Evolutionary conservation across 169 alveolate species (phyloP).

Genomic region (Eimeria praecox): DNA sequence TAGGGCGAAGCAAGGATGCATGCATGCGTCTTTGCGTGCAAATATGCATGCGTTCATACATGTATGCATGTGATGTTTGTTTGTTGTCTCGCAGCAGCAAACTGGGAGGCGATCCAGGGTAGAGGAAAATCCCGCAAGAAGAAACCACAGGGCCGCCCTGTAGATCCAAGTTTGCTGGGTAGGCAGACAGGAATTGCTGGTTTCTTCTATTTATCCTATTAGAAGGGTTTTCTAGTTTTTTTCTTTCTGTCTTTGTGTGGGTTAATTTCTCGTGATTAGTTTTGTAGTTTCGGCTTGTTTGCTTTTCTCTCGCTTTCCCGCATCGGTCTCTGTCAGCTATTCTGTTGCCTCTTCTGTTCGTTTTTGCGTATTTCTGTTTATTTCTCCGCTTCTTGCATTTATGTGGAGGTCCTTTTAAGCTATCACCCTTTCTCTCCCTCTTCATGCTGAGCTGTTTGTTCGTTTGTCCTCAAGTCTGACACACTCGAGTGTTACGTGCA

Average conservation of each 20-base stretch:
- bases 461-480: no score
- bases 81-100: neutral
- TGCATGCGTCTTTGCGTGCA: neutral
- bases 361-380: neutral
- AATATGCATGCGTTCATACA: neutral
- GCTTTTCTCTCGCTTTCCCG: neutral
- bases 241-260: neutral
- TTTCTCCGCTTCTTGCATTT: neutral
- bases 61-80: neutral
- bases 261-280: neutral
- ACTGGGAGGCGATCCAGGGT: constrained; percentile 57
- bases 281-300: neutral
- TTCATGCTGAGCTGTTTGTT: no score
- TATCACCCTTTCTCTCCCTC: no score
- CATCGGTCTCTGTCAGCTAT: neutral
- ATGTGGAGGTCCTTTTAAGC: no score
- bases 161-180: constrained; percentile 54
- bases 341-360: neutral
- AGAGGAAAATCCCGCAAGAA: constrained; percentile 54
- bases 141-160: constrained; percentile 56
- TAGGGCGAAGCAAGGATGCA: no score
- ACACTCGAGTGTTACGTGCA: no score
- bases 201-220: neutral
- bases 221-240: neutral
- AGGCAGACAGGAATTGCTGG: neutral